Evolutionary conservation across 2,329 filamentous ascomycete species (phyloP).

Genomic region (Verticillium zaregamsianum): DNA sequence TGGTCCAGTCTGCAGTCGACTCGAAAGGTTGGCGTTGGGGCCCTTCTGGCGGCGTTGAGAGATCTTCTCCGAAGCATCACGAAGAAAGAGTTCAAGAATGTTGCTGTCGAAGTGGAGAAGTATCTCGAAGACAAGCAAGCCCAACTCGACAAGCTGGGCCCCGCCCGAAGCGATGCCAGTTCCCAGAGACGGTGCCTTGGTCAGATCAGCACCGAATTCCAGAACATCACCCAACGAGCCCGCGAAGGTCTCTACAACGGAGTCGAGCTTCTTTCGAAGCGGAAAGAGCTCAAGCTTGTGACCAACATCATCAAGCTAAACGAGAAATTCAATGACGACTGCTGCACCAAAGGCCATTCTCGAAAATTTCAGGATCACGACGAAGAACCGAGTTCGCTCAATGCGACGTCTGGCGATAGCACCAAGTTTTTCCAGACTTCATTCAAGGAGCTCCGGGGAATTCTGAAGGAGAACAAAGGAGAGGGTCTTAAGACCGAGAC

Average conservation of each 20-base stretch:
- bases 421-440: not conserved
- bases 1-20: constrained; percentile 25
- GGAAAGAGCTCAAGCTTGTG: not conserved
- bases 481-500: not conserved
- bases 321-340: not conserved
- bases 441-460: not conserved
- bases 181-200: not conserved
- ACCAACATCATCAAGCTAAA: not conserved
- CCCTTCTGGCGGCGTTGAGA: constrained; percentile 29
- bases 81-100: constrained; percentile 16
- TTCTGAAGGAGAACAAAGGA: not conserved
- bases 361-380: not conserved
- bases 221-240: not conserved
- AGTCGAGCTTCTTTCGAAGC: not conserved
- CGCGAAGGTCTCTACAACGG: not conserved
- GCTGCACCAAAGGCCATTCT: not conserved
- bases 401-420: too few relatives aligned
- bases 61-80: constrained; percentile 35
- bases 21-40: constrained; percentile 26
- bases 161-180: not conserved
- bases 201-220: not conserved
- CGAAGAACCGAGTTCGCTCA: too few relatives aligned
- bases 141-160: not conserved
- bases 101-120: constrained; percentile 1
- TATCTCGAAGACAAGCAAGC: not conserved